Evolutionary conservation across 305 asterid species (phyloP).

Genomic region (Fraxinus floribunda): DNA sequence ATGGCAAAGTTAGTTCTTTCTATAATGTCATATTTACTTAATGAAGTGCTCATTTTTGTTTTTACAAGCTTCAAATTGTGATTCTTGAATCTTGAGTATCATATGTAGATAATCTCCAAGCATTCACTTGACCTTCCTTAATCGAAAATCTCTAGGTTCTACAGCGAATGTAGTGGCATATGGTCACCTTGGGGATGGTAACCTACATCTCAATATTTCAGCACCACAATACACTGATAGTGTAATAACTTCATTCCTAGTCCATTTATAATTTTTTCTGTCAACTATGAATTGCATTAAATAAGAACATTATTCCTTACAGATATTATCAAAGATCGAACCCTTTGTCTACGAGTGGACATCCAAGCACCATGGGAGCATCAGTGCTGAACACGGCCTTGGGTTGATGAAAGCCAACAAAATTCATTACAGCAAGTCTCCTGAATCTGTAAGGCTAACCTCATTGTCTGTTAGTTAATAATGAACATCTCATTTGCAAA

Average conservation of each 20-base stretch:
- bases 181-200: constrained; percentile 98
- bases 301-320: constrained; percentile 26
- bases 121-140: constrained; percentile 9
- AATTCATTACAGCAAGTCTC: constrained; percentile 90
- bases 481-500: background rate
- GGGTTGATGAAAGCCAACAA: constrained; percentile 95
- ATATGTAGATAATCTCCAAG: constrained; percentile 18
- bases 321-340: constrained; percentile 77
- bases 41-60: background rate
- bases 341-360: constrained; percentile 99
- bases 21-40: background rate
- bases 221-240: constrained; percentile 60
- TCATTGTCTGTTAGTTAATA: background rate
- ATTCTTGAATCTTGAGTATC: background rate
- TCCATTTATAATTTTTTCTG: constrained; percentile 13
- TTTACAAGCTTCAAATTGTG: background rate
- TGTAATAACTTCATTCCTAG: constrained; percentile 42
- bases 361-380: constrained; percentile 90
- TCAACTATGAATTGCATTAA: constrained; percentile 10
- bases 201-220: constrained; percentile 91
- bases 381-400: constrained; percentile 96
- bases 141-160: constrained; percentile 41
- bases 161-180: constrained; percentile 74
- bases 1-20: background rate
- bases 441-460: constrained; percentile 56